Conservation (phyloP, 306 rosid species). For the Aeschynomene evenia region DNA sequence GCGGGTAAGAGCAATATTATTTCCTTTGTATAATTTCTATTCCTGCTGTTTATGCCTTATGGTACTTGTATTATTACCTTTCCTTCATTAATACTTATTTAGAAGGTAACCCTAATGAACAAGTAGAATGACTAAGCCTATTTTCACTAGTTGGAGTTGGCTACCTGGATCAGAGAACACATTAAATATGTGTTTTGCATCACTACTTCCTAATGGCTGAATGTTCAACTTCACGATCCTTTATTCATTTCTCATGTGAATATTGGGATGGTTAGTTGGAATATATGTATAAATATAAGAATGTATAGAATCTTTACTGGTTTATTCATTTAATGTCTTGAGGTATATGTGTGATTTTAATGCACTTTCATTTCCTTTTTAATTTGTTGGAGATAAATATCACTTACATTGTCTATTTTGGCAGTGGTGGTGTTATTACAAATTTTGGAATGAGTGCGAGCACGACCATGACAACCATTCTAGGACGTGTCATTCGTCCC, state of each 20-base stretch:
- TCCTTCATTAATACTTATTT: conserved; percentile 1
- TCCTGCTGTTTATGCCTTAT: not conserved
- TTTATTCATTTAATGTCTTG: conserved; percentile 12
- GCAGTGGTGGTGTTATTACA: conserved; percentile 52
- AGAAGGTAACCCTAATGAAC: not conserved
- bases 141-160: not conserved
- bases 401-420: conserved; percentile 12
- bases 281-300: conserved; percentile 1
- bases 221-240: not conserved
- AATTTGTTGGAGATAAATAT: conserved; percentile 4
- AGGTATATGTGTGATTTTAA: not conserved
- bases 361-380: not conserved
- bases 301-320: not conserved
- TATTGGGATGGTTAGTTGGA: not conserved
- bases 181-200: conserved; percentile 3
- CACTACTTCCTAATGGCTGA: not conserved
- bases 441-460: conserved; percentile 66
- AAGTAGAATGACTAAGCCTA: not conserved
- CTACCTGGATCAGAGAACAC: not conserved
- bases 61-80: conserved; percentile 15
- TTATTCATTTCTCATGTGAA: not conserved
- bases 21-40: not conserved
- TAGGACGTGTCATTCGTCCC: conserved; percentile 68
- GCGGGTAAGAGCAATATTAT: conserved; percentile 53
- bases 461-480: conserved; percentile 51